Evolutionary conservation across 2,329 filamentous ascomycete species (phyloP).

Genomic region (Mycosphaerella arachidis): DNA sequence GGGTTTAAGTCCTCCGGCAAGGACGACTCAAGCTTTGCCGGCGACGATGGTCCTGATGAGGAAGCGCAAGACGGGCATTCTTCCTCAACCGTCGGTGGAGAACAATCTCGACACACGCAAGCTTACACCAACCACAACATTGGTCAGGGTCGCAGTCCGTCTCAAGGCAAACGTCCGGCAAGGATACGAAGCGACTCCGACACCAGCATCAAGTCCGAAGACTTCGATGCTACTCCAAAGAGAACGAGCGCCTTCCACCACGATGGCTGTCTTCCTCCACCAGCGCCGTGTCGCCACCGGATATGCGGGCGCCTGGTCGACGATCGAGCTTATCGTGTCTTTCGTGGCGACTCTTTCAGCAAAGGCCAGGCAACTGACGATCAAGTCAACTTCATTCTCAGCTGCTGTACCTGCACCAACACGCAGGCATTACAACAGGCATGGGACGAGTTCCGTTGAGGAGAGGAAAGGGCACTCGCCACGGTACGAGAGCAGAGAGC

Average conservation of each 20-base stretch:
- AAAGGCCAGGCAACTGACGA: neutral
- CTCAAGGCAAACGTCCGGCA: neutral
- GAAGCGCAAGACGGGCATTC: neutral
- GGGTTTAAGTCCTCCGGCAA: neutral
- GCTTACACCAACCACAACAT: too few species aligned
- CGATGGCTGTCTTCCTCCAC: neutral
- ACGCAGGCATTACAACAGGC: neutral
- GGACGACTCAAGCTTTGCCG: neutral
- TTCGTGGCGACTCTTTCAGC: neutral
- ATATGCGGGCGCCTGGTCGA: neutral
- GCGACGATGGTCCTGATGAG: neutral
- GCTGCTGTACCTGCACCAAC: neutral
- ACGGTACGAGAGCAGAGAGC: neutral
- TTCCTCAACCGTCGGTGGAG: neutral
- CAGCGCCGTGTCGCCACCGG: neutral
- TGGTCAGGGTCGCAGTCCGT: neutral
- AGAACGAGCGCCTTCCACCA: neutral
- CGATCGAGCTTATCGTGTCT: neutral
- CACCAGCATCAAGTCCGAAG: constrained; percentile 1
- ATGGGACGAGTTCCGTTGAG: neutral
- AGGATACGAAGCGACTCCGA: neutral
- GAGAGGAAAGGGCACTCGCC: neutral
- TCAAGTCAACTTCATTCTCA: neutral
- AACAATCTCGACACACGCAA: neutral
- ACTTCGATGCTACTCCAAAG: neutral